Percentiles rank a stretch among this genome's conserved stretches.
These are phyloP conservation scores for Coemansia nantahalensis DNA, from an alignment of 192 early-diverging fungal species.

Conservation along the genomic window DNA sequence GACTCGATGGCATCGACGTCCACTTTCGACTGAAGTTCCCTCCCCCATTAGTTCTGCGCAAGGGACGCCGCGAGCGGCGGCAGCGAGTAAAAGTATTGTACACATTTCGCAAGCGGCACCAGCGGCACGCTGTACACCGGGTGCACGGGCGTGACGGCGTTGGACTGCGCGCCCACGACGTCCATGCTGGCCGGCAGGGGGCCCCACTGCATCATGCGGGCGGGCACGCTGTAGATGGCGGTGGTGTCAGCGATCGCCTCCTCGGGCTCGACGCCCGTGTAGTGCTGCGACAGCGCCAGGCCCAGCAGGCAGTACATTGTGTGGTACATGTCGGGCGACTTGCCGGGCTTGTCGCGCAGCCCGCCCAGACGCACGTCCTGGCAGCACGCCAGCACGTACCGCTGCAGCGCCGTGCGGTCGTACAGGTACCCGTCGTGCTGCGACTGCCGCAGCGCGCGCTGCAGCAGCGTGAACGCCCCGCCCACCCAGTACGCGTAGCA, in stretches of 20 bases:
- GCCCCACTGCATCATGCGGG: slow-evolving; percentile 51
- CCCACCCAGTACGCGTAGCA: slow-evolving; percentile 98
- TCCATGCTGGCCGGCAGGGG: slow-evolving; percentile 8
- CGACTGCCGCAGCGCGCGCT: slow-evolving; percentile 56
- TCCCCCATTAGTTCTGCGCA: not conserved
- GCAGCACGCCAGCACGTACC: slow-evolving; percentile 86
- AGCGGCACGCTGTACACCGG: slow-evolving; percentile 41
- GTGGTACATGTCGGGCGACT: slow-evolving; percentile 91
- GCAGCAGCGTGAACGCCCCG: slow-evolving; percentile 67
- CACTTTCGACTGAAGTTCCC: no score
- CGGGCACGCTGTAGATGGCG: slow-evolving; percentile 36
- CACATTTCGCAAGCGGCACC: slow-evolving; percentile 25
- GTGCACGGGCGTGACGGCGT: slow-evolving; percentile 35
- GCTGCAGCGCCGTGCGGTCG: slow-evolving; percentile 66
- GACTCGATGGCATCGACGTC: not conserved
- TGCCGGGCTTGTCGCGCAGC: slow-evolving; percentile 88
- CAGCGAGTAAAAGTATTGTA: slow-evolving; percentile 45
- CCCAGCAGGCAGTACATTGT: slow-evolving; percentile 91
- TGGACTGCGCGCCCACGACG: slow-evolving; percentile 22
- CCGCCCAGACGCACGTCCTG: slow-evolving; percentile 71
- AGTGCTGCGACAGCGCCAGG: slow-evolving; percentile 80
- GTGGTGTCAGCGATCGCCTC: slow-evolving; percentile 12
- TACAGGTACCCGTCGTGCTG: slow-evolving; percentile 44
- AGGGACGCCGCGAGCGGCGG: slow-evolving; percentile 22
- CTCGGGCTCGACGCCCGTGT: slow-evolving; percentile 49